Evolutionary conservation across 2,329 filamentous ascomycete genomes (phyloP), one percentile per base, ranked within the genome.

Genomic region (Aschersonia sp.): DNA sequence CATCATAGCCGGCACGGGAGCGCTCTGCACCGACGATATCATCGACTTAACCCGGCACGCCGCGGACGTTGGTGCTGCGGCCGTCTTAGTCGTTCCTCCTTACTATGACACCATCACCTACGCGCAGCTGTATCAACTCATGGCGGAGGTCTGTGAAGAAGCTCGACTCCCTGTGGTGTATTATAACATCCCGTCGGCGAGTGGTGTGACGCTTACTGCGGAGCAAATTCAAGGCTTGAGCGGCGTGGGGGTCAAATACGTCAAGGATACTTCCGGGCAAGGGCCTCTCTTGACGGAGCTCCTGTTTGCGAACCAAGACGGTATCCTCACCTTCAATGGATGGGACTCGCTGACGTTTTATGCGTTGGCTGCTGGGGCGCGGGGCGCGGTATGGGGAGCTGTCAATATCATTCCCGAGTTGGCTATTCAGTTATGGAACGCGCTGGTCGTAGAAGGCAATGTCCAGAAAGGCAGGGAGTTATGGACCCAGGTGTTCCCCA

Each of bases 271-370:
- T 0, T 72, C 69, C 3, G 70, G 70, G 4, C 65, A 72, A 50
- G 70, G 62, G 1, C 69, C 69, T 1, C 67, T 63, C 0, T 54
- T 71, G 5, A 72, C 68, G 0, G 68, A 73, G 52, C 51, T 72
- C 29, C 56, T 72, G 1, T 70, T 72, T 48, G 7, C 7, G 7
- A 60, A 59, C 43, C 43, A 47, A 6, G 49, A 51, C 2, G 56
- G 64, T 45, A 65, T 72, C 48, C 70, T 65, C 3, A 60, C 67
- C 0, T 71, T 73, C 54, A 72, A 72, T 46, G 69, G 69, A 1
- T 73, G 69, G 70, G 70, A 72, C 52, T 71, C 68, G 0, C 56
- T 72, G 43, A 72, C 70, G 1, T 72, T 72, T 55, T 72, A 72
- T 50, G 68, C 69, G 5, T 55, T 73, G 12, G 66, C 65, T 1